phyloP scores from a whole-genome alignment of 2,329 filamentous ascomycete genomes.

The Paecilomyces formosus region DNA sequence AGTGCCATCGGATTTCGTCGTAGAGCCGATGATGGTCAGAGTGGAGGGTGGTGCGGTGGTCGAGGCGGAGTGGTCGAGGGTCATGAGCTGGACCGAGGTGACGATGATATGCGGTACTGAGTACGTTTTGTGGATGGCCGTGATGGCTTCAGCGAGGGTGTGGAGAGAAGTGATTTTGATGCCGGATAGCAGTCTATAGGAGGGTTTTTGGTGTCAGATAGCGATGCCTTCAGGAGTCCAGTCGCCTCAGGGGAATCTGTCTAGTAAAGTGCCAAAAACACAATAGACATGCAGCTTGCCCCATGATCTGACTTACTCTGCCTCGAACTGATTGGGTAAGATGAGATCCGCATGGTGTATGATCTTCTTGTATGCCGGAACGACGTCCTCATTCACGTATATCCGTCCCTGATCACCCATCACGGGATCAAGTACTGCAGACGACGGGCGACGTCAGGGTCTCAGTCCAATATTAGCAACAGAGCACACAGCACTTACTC shows the following conservation, averaged over 20 bases:
- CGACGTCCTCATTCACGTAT: conserved; percentile 85
- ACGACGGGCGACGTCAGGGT: background rate
- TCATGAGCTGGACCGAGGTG: conserved; percentile 71
- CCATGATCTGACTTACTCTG: conserved; percentile 59
- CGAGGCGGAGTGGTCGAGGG: conserved; percentile 37
- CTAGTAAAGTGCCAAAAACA: background rate
- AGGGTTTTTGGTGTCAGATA: background rate
- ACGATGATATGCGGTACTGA: conserved; percentile 82
- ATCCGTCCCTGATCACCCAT: conserved; percentile 94
- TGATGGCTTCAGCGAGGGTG: conserved; percentile 66
- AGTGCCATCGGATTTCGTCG: conserved; percentile 52
- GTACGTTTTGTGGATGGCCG: conserved; percentile 67
- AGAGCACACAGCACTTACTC: conserved; percentile 41
- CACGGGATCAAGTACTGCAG: conserved; percentile 77
- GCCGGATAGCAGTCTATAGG: conserved; percentile 67
- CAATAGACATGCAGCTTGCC: background rate
- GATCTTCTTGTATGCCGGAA: conserved; percentile 79
- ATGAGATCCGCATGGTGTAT: conserved; percentile 81
- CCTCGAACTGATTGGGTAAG: conserved; percentile 93
- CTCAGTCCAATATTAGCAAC: background rate
- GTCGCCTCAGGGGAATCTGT: background rate
- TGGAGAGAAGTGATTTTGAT: conserved; percentile 70
- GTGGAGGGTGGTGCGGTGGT: conserved; percentile 31
- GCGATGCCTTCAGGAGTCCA: background rate
- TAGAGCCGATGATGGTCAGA: conserved; percentile 71